Percentiles rank a stretch among this genome's conserved stretches.
Evolutionary conservation across 164 flowering plant species (phyloP).

Genomic region (Buxus sempervirens): DNA sequence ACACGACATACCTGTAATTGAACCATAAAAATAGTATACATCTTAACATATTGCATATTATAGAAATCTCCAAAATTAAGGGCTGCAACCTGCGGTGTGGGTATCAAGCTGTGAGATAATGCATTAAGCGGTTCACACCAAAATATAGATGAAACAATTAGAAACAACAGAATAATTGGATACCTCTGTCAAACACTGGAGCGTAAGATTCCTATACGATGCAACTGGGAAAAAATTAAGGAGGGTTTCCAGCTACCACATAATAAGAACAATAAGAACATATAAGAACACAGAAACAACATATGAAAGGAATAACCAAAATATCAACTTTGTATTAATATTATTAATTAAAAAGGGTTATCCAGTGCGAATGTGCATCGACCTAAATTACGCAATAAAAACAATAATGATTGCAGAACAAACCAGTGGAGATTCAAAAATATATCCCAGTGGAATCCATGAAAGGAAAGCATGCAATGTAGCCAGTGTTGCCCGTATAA

Average conservation of each 20-base stretch:
- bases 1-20: constrained; percentile 71
- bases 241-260: constrained; percentile 80
- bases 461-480: constrained; percentile 97
- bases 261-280: not conserved
- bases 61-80: constrained; percentile 85
- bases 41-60: constrained; percentile 67
- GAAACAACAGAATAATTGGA: not conserved
- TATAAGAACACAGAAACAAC: not conserved
- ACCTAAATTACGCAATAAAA: not conserved
- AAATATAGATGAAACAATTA: constrained; percentile 3
- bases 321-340: too few relatives aligned
- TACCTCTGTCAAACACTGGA: constrained; percentile 95
- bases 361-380: too few relatives aligned
- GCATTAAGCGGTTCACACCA: constrained; percentile 1
- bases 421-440: constrained; percentile 96
- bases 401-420: constrained; percentile 16
- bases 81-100: constrained; percentile 81
- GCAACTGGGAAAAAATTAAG: constrained; percentile 78
- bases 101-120: not conserved
- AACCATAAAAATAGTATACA: constrained; percentile 78
- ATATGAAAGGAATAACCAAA: not conserved
- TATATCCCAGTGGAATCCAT: constrained; percentile 98
- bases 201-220: constrained; percentile 84
- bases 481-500: constrained; percentile 88
- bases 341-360: too few relatives aligned